Percentiles rank a stretch among this genome's conserved stretches.
Conservation (phyloP, 2,329 filamentous ascomycete species). For the Curvularia sp. region DNA sequence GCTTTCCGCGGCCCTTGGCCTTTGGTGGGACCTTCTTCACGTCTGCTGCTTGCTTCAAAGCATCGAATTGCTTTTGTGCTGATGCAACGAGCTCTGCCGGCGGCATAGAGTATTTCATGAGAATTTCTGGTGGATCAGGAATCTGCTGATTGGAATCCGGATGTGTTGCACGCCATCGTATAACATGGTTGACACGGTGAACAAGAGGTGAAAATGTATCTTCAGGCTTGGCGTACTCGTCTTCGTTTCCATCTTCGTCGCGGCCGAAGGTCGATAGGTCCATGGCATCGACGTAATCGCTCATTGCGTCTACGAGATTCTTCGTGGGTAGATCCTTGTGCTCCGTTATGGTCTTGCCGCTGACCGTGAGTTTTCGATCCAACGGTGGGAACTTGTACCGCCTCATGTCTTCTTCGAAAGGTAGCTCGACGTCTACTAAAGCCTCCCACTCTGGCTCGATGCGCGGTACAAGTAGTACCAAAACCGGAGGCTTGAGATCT, state of each 20-base stretch:
- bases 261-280: constrained; percentile 75
- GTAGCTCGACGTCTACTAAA: constrained; percentile 86
- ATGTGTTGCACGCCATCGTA: constrained; percentile 81
- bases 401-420: constrained; percentile 91
- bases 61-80: constrained; percentile 65
- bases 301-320: constrained; percentile 81
- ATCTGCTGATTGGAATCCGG: constrained; percentile 70
- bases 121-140: constrained; percentile 49
- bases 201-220: constrained; percentile 84
- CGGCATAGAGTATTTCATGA: constrained; percentile 76
- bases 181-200: constrained; percentile 87
- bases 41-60: constrained; percentile 72
- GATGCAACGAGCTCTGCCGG: constrained; percentile 70
- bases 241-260: constrained; percentile 71
- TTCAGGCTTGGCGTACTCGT: constrained; percentile 78
- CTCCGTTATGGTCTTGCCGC: constrained; percentile 77
- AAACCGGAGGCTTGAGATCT: constrained; percentile 76
- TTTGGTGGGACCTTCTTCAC: constrained; percentile 86
- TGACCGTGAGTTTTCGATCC: constrained; percentile 86
- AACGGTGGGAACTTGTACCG: constrained; percentile 91
- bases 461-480: constrained; percentile 80
- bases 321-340: constrained; percentile 83
- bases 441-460: constrained; percentile 83
- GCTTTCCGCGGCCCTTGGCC: constrained; percentile 71
- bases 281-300: constrained; percentile 91